A percentile compares a stretch with the other conserved stretches of the same genome.
Conservation (phyloP, 2,329 filamentous ascomycete species). For the Cladophialophora yegresii region DNA sequence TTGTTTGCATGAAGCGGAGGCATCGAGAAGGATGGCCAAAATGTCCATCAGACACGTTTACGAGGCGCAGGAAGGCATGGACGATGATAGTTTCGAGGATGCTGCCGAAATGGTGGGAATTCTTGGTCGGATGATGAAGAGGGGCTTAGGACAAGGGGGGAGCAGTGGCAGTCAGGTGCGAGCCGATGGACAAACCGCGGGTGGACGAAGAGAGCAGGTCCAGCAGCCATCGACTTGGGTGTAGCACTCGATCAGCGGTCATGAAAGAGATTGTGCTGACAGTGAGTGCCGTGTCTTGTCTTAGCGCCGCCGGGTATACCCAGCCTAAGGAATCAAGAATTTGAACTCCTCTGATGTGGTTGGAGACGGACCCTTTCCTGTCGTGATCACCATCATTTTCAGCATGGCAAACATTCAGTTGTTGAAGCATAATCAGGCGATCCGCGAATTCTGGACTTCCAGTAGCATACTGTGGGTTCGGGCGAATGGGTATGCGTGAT, state of each 20-base stretch:
- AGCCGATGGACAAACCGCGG: background rate
- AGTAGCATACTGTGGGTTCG: too few species aligned
- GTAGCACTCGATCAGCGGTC: constrained; percentile 4
- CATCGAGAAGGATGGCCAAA: constrained; percentile 74
- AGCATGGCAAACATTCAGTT: too few species aligned
- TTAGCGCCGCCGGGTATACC: background rate
- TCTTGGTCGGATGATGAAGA: constrained; percentile 83
- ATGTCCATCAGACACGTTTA: constrained; percentile 88
- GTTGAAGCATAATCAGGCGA: too few species aligned
- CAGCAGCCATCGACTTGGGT: constrained; percentile 31
- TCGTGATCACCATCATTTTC: background rate
- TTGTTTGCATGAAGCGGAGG: constrained; percentile 78
- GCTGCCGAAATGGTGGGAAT: constrained; percentile 85
- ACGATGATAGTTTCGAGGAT: constrained; percentile 92
- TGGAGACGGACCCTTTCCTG: background rate
- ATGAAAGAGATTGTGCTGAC: background rate
- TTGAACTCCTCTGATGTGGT: background rate
- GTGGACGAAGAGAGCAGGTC: constrained; percentile 10
- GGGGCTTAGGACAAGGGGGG: constrained; percentile 54
- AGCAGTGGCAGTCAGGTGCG: constrained; percentile 31
- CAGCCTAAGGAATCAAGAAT: background rate
- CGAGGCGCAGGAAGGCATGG: constrained; percentile 85
- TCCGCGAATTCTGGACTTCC: too few species aligned
- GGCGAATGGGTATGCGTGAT: too few species aligned
- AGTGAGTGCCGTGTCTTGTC: background rate